Evolutionary conservation across 257 asterid species (phyloP), one percentile per base, ranked within the genome.

Genomic region (Mentha longifolia): DNA sequence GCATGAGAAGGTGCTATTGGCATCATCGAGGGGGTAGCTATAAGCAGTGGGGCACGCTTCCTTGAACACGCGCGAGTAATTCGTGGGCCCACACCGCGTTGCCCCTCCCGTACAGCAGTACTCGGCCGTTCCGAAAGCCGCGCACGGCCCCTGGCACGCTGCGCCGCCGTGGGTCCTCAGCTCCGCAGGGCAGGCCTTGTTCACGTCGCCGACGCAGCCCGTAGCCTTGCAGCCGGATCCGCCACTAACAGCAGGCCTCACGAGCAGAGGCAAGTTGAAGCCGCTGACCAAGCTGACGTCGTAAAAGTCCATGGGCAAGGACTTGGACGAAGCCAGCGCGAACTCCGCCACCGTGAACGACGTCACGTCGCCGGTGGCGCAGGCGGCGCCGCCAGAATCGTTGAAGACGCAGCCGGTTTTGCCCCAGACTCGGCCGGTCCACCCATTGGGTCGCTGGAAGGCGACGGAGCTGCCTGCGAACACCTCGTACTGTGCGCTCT

Each of bases 391-490:
- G 37, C 37, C 85, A 88, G 85, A 71, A 6, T 41, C 81, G 41
- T 83, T 86, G 60, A 88, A 90, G 15, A 49, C 71, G 71, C 95
- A 90, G 10, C 88, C 90, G 14, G 88, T 84, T 63, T 90, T 61
- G 47, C 78, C 95, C 92, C 95, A 86, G 62, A 89, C 74, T 4
- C 89, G 80, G 6, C 96, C 95, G 7, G 81, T 78, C 96, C 96
- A 87, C 9, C 85, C 83, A 4, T 82, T 75, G 0, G 95, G 86
- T 31, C 37, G 5, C 25, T 22, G 25, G 25, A 22, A 1, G 25
- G 25, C 25, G 25, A 22, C 25, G 1, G 25, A 22, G 37, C 37
- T 31, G 37, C 37, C 37, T 1, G 37, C 37, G 37, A 3, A 3
- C 6, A 31, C 37, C 37, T 2, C 5, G 37, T 33, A 6, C 6